Evolutionary conservation across 352 stramenopile genomes (phyloP), one percentile per base, ranked within the genome.

Genomic region (Globisporangium okanoganense): DNA sequence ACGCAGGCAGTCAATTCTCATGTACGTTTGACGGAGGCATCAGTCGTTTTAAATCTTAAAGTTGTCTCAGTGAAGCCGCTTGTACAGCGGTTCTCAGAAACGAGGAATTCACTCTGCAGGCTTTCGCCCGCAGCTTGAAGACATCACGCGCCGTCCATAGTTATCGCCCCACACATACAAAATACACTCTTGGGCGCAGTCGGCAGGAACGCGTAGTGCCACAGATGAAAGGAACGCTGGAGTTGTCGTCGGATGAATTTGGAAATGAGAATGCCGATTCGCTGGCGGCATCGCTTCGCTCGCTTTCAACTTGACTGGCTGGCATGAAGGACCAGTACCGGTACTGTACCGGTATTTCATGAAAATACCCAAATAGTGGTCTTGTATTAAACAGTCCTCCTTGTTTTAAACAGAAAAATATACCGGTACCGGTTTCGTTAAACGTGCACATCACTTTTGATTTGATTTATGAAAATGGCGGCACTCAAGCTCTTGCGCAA

Each of bases 71-170:
- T 78, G 81, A 91, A 82, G 75, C 73, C 81, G 72, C 83, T 92
- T 92, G 71, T 84, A 67, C 84, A 93, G 84, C 81, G 84, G 75
- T 86, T 76, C 71, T 93, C 84, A 93, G 84, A 91, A 93, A 91
- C 84, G 84, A 93, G 84, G 84, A 93, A 93, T 93, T 93, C 83
- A 93, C 83, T 93, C 78, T 88, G 77, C 54, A 57, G 45, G 44
- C 54, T 62, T 52, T 64, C 40, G 62, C 38, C 47, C 45, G 35
- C 78, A 87, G 72, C 55, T 79, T 90, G 81, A 92, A 90, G 71
- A 89, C 81, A 92, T 92, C 83, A 92, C 71, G 59, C 62, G 65
- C 76, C 56, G 54, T 71, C 76, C 64, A 53, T 40, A 18, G 25
- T 8, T 8, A 22, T 45, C 35, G 24, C 45, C 38, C 35, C 50